These are phyloP conservation scores for Begonia masoniana DNA, from an alignment of 306 rosid genomes.

Conservation along the genomic window DNA sequence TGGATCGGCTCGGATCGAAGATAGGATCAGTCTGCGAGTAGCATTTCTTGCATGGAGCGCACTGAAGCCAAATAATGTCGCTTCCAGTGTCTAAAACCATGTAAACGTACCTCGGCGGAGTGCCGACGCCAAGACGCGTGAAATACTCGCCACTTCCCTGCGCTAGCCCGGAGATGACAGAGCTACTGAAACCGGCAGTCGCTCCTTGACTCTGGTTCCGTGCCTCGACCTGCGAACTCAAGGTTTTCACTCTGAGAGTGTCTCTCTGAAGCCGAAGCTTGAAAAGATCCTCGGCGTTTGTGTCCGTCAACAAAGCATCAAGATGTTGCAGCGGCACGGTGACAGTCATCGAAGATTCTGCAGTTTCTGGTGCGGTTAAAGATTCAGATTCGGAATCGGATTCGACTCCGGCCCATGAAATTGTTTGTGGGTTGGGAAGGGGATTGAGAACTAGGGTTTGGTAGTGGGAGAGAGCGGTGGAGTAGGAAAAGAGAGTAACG, in stretches of 20 bases:
- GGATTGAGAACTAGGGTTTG: no score
- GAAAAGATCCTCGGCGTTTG: neutral
- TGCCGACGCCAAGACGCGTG: conserved; percentile 50
- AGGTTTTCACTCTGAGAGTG: neutral
- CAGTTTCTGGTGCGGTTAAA: no score
- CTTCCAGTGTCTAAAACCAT: conserved; percentile 83
- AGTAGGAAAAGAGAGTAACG: no score
- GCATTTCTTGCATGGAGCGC: conserved; percentile 68
- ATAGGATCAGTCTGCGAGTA: conserved; percentile 76
- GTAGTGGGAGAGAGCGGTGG: no score
- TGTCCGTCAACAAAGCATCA: no score
- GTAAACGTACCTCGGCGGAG: conserved; percentile 36
- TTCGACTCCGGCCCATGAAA: no score
- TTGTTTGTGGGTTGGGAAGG: no score
- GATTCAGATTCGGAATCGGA: no score
- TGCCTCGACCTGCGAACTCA: neutral
- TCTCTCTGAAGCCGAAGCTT: neutral
- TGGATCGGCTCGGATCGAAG: conserved; percentile 43
- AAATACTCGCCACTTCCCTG: conserved; percentile 91
- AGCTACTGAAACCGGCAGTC: no score
- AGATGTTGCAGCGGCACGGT: no score
- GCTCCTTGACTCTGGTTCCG: neutral
- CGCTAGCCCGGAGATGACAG: conserved; percentile 43
- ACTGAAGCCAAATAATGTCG: conserved; percentile 80
- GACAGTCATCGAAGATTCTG: no score